A percentile compares a stretch with the other conserved stretches of the same genome.
Evolutionary conservation across 2,329 filamentous ascomycete genomes (phyloP).

Genomic region (Pseudogymnoascus sp.): DNA sequence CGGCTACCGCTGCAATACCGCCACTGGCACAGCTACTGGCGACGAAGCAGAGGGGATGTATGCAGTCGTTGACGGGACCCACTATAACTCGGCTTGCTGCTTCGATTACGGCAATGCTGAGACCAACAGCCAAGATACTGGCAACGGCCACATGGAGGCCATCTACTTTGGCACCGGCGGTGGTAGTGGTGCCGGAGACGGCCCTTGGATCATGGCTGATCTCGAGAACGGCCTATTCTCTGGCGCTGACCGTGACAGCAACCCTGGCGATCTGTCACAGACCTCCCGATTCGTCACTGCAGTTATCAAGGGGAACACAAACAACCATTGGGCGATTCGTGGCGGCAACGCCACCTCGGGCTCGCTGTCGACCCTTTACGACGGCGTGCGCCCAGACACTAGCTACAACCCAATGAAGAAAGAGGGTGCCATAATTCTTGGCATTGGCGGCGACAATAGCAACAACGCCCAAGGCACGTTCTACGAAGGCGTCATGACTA

Average conservation of each 20-base stretch:
- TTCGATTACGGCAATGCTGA: constrained; percentile 47
- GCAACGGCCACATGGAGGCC: constrained; percentile 58
- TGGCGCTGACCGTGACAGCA: constrained; percentile 36
- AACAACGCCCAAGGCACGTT: constrained; percentile 52
- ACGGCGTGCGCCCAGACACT: constrained; percentile 43
- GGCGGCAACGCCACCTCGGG: constrained; percentile 48
- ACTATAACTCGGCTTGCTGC: constrained; percentile 49
- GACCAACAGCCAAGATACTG: constrained; percentile 40
- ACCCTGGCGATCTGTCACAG: constrained; percentile 42
- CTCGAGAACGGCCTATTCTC: constrained; percentile 57
- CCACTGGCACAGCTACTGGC: constrained; percentile 43
- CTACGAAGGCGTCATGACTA: constrained; percentile 58
- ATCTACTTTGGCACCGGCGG: constrained; percentile 49
- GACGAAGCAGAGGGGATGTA: constrained; percentile 54
- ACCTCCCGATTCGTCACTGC: constrained; percentile 46
- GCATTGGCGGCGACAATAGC: constrained; percentile 63
- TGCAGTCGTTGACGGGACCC: constrained; percentile 50
- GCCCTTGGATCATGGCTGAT: constrained; percentile 59
- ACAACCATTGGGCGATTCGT: constrained; percentile 47
- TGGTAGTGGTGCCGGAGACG: constrained; percentile 46
- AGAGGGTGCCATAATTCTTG: constrained; percentile 59
- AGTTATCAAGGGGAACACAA: constrained; percentile 41
- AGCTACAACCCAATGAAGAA: constrained; percentile 45
- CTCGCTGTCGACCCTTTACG: constrained; percentile 46
- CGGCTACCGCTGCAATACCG: constrained; percentile 53